phyloP scores from a whole-genome alignment of 768 basidiomycete species.

The Hebeloma cylindrosporum region DNA sequence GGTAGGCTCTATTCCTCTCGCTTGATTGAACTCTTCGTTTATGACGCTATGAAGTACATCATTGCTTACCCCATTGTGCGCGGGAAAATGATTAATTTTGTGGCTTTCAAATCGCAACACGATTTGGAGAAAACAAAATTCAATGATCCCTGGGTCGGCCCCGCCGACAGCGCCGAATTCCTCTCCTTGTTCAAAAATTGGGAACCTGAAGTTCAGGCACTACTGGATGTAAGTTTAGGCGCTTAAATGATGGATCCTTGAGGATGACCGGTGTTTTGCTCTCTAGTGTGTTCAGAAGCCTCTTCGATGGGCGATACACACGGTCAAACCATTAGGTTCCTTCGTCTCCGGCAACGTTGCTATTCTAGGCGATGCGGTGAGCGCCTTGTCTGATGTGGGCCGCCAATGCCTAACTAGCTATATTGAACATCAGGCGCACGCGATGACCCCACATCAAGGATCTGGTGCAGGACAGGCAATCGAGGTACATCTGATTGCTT shows the following conservation, averaged over 20 bases:
- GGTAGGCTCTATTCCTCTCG: constrained; percentile 30
- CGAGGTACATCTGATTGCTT: constrained; percentile 38
- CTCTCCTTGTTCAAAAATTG: constrained; percentile 45
- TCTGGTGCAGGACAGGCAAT: constrained; percentile 60
- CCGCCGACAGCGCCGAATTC: constrained; percentile 46
- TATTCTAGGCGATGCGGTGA: constrained; percentile 52
- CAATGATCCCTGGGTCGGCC: constrained; percentile 52
- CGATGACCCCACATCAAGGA: constrained; percentile 55
- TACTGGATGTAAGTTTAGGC: constrained; percentile 50
- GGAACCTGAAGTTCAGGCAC: constrained; percentile 58
- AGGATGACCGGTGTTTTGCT: too few species aligned
- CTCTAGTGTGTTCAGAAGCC: constrained; percentile 55
- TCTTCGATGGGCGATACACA: constrained; percentile 65
- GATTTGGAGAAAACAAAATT: constrained; percentile 53
- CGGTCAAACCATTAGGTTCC: constrained; percentile 48
- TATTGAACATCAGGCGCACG: constrained; percentile 42
- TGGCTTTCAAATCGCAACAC: constrained; percentile 50
- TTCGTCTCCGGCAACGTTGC: constrained; percentile 51
- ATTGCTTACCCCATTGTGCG: constrained; percentile 62
- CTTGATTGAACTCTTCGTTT: too few species aligned
- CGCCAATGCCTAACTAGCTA: constrained; percentile 5
- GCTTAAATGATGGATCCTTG: too few species aligned
- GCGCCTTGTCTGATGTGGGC: constrained; percentile 7
- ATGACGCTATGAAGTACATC: constrained; percentile 43
- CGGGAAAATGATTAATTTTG: constrained; percentile 62